A percentile compares a stretch with the other conserved stretches of the same genome.
Conservation (phyloP, 208 protist genomes). For the Leptomonas pyrrhocoris region DNA sequence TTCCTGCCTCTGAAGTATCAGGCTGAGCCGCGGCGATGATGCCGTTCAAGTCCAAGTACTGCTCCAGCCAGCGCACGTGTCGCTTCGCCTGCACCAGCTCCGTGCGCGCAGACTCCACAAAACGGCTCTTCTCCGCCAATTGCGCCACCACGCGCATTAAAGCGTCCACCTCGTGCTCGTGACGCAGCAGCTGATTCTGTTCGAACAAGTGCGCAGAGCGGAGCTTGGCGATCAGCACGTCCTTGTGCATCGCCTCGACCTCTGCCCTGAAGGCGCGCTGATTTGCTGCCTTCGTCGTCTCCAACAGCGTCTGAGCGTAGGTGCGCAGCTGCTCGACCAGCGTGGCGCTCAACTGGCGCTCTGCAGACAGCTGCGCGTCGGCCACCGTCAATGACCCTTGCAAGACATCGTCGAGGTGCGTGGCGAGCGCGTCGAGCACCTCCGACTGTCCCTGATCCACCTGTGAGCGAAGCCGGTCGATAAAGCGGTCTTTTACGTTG, state of each 20-base stretch:
- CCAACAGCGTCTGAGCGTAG: conserved; percentile 40
- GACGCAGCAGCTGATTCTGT: conserved; percentile 39
- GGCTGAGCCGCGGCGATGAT: conserved; percentile 54
- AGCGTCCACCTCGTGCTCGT: conserved; percentile 59
- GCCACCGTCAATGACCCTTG: conserved; percentile 24
- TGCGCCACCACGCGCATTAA: conserved; percentile 69
- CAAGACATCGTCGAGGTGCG: conserved; percentile 27
- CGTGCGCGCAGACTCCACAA: conserved; percentile 37
- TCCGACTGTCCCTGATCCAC: conserved; percentile 13
- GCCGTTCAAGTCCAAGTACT: conserved; percentile 63
- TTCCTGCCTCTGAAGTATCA: neutral
- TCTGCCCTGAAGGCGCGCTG: conserved; percentile 47
- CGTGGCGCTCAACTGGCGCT: conserved; percentile 44
- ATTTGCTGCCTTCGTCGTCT: conserved; percentile 29
- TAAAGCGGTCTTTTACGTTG: conserved; percentile 24
- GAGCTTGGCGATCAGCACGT: conserved; percentile 55
- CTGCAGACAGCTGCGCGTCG: conserved; percentile 37
- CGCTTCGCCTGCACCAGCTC: conserved; percentile 45
- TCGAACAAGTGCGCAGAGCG: conserved; percentile 50
- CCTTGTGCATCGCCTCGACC: conserved; percentile 42
- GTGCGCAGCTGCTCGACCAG: conserved; percentile 47
- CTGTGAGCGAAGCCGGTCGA: conserved; percentile 11
- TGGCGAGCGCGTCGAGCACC: conserved; percentile 19
- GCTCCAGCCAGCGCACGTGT: conserved; percentile 75
- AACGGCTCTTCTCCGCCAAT: conserved; percentile 56